Base-by-base conservation (phyloP, 2,329 filamentous ascomycete species). In the Claviceps fusiformis region DNA sequence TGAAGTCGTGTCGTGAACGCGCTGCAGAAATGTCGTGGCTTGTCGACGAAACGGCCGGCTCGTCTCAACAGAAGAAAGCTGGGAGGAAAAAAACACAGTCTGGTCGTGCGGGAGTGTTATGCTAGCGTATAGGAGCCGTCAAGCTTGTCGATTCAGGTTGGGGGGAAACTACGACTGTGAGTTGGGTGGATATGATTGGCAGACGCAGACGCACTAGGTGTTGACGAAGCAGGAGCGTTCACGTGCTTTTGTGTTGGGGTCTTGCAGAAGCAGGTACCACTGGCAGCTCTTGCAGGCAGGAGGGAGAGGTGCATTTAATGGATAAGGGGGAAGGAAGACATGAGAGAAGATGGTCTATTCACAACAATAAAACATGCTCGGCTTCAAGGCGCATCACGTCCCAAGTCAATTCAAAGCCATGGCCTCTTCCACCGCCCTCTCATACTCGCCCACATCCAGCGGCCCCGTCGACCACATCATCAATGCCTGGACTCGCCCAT, bases 381-480 rank as follows among this genome's bases (percentile, higher is more conserved):
- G 8, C 35, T 37, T 37, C 35, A 13, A 37, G 9, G 9, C 33
- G 9, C 33, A 35, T 3, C 24, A 24, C 24, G 24, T 24, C 24
- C 24, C 24, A 24, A 10, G 10, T 41, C 37, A 41, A 41, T 17
- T 11, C 13, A 41, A 17, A 53, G 54, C 50, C 50, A 52, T 31
- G 1, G 72, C 52, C n/a, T 55, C 68, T 49, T 66, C 65, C 51
- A 87, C 62, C 39, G 79, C 77, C 49, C 69, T 73, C 68, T 92
- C 84, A 66, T 95, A 96, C 48, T 78, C 76, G 39, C 80, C 76
- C 54, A 95, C 63, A 57, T 87, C 79, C 59, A 96, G 67, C 5
- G 85, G 79, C 1, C 86, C 87, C 13, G 90, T 84, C 44, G 82
- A 76, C 84, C 91, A 95, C 3, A 95, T 67, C 63, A 90, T 73